phyloP scores from a whole-genome alignment of 2,329 filamentous ascomycete genomes.

The Sporothrix dimorphospora region DNA sequence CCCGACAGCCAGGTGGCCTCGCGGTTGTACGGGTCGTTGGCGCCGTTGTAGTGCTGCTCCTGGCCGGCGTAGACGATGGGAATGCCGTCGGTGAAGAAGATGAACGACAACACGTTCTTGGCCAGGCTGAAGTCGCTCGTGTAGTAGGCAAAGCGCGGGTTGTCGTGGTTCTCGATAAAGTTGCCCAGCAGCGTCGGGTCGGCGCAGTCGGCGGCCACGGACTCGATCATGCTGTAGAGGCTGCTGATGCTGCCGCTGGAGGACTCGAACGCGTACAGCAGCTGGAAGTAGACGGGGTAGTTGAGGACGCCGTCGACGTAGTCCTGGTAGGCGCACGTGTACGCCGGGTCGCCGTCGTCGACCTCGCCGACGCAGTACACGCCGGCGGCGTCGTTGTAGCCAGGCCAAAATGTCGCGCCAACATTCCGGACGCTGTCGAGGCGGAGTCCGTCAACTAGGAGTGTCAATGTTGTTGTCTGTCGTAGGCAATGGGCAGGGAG shows the following conservation, averaged over 20 bases:
- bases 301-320: slow-evolving; percentile 62
- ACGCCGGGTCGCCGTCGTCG: slow-evolving; percentile 55
- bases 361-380: slow-evolving; percentile 66
- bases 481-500: too few species aligned
- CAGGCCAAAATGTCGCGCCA: slow-evolving; percentile 61
- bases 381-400: slow-evolving; percentile 56
- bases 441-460: slow-evolving; percentile 56
- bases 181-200: slow-evolving; percentile 52
- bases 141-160: slow-evolving; percentile 55
- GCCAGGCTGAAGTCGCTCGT: slow-evolving; percentile 59
- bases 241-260: slow-evolving; percentile 44
- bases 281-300: slow-evolving; percentile 53
- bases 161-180: slow-evolving; percentile 65
- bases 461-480: too few species aligned
- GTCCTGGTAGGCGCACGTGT: slow-evolving; percentile 56
- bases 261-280: slow-evolving; percentile 44
- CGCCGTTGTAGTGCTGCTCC: slow-evolving; percentile 62
- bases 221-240: slow-evolving; percentile 46
- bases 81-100: slow-evolving; percentile 48
- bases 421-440: slow-evolving; percentile 65
- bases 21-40: slow-evolving; percentile 53
- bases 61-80: slow-evolving; percentile 68
- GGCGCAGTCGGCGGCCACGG: slow-evolving; percentile 44
- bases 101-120: slow-evolving; percentile 63
- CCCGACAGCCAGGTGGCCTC: slow-evolving; percentile 61